Conservation (phyloP, 2,329 filamentous ascomycete genomes). For the Cytospora piceicola region DNA sequence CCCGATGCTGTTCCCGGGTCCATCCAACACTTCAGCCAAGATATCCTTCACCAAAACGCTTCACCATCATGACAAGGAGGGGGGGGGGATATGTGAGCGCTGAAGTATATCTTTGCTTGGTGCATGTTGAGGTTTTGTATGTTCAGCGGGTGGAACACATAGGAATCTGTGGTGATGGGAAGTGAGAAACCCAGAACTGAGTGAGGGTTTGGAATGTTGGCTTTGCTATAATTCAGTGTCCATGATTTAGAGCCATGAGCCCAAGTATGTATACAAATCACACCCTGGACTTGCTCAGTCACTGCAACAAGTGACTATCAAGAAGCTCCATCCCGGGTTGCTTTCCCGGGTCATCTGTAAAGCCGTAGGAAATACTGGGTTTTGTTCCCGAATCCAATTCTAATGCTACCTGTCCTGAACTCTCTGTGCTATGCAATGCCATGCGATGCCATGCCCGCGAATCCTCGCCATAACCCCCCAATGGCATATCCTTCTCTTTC, state of each 20-base stretch:
- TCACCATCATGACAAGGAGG: too few species aligned
- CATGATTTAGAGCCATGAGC: neutral
- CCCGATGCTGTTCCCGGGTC: too few species aligned
- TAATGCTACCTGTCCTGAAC: slow-evolving; percentile 1
- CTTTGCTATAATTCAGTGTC: neutral
- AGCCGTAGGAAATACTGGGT: neutral
- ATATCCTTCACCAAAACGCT: too few species aligned
- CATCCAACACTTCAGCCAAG: too few species aligned
- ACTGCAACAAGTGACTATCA: neutral
- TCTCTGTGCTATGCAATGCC: slow-evolving; percentile 11
- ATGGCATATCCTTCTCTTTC: neutral
- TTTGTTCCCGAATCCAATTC: slow-evolving; percentile 2
- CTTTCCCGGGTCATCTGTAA: neutral
- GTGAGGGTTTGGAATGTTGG: neutral
- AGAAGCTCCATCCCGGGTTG: neutral
- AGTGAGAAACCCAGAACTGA: neutral
- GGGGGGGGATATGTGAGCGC: neutral
- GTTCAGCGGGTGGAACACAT: too few species aligned
- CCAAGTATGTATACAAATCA: neutral
- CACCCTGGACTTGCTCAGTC: neutral
- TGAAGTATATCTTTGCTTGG: neutral
- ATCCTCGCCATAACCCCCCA: neutral
- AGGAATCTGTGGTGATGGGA: neutral
- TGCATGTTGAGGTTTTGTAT: neutral
- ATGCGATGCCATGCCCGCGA: neutral